Evolutionary conservation across 1,284 basidiomycete genomes (phyloP).

Genomic region (Entoloma clypeatum): DNA sequence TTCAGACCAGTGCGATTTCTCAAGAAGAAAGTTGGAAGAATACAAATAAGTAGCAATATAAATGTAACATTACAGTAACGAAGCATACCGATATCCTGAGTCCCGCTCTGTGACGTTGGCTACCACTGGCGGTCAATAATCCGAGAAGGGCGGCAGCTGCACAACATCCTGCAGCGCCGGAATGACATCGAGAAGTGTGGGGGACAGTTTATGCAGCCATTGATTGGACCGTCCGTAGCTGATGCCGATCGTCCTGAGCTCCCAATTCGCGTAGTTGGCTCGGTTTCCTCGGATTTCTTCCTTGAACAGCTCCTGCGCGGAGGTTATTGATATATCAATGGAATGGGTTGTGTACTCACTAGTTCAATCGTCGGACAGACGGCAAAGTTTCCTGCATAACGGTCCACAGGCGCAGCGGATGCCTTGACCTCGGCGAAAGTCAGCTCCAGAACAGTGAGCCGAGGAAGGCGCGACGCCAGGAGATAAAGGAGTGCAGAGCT

Average conservation of each 20-base stretch:
- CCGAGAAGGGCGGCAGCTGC: constrained; percentile 1
- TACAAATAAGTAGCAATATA: too few species aligned
- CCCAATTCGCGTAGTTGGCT: constrained; percentile 11
- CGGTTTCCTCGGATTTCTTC: constrained; percentile 5
- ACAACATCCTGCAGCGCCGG: constrained; percentile 11
- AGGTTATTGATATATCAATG: neutral
- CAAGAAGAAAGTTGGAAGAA: too few species aligned
- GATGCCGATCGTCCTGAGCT: constrained; percentile 9
- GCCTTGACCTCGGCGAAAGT: constrained; percentile 10
- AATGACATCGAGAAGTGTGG: constrained; percentile 12
- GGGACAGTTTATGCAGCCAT: constrained; percentile 3
- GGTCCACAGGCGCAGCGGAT: constrained; percentile 6
- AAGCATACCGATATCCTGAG: too few species aligned
- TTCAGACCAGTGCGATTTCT: too few species aligned
- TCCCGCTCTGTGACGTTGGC: too few species aligned
- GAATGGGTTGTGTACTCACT: too few species aligned
- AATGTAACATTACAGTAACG: too few species aligned
- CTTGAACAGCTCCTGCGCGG: constrained; percentile 12
- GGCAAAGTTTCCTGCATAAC: too few species aligned
- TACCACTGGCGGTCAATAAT: too few species aligned
- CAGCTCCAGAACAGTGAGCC: constrained; percentile 16
- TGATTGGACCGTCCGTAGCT: constrained; percentile 1
- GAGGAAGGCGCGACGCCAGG: constrained; percentile 28
- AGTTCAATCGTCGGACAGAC: too few species aligned
- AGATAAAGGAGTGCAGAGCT: constrained; percentile 29